Evolutionary conservation across 2,329 filamentous ascomycete species (phyloP).

Genomic region (Pestalotiopsis sp.): DNA sequence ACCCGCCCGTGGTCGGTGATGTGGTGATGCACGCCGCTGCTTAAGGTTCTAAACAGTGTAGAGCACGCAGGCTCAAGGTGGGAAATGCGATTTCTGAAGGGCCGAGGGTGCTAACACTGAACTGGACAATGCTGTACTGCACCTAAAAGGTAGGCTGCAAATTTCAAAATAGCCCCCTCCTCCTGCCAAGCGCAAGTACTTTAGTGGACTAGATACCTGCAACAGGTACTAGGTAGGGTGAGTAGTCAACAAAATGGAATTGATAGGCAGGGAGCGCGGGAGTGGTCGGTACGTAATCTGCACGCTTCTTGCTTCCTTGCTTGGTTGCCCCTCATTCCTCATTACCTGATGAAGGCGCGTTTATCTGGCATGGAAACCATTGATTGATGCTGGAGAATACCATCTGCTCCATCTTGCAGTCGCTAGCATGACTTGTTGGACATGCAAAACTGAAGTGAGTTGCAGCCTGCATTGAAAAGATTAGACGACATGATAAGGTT

Average conservation of each 20-base stretch:
- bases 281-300: constrained; percentile 2
- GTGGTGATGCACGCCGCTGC: constrained; percentile 12
- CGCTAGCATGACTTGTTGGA: background rate
- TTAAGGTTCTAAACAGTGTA: background rate
- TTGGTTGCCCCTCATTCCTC: constrained; percentile 5
- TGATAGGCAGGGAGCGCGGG: background rate
- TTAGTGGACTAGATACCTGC: background rate
- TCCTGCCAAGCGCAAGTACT: background rate
- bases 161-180: constrained; percentile 1
- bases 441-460: background rate
- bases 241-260: too few relatives aligned
- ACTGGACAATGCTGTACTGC: constrained; percentile 1
- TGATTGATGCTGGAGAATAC: background rate
- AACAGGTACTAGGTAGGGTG: too few relatives aligned
- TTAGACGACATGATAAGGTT: background rate
- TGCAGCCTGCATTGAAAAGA: background rate
- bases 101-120: background rate
- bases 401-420: background rate
- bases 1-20: constrained; percentile 15
- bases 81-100: background rate
- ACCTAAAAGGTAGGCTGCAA: constrained; percentile 5
- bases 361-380: background rate
- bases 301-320: background rate
- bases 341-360: background rate
- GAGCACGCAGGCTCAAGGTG: background rate